Evolutionary conservation across 495 filamentous ascomycete genomes (phyloP).

Genomic region (Aspergillus taichungensis): DNA sequence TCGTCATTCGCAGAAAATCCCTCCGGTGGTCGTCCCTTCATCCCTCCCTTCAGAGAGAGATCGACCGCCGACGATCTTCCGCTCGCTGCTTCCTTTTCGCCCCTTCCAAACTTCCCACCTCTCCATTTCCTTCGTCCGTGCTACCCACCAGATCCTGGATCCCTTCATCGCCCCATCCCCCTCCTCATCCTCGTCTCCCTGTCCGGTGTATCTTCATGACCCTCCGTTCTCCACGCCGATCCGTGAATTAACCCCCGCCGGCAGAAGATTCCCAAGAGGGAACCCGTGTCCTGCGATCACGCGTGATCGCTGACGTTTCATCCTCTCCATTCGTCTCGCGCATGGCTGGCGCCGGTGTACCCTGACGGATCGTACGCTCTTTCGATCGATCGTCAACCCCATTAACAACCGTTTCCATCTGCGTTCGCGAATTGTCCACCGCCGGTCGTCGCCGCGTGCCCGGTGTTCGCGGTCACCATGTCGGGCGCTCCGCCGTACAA

Average conservation of each 20-base stretch:
- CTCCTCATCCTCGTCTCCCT: background rate
- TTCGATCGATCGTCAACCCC: slow-evolving; percentile 1
- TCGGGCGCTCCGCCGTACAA: slow-evolving; percentile 41
- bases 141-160: background rate
- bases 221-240: too few species aligned
- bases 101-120: background rate
- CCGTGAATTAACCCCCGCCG: too few species aligned
- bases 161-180: slow-evolving; percentile 3
- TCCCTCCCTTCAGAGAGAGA: too few species aligned
- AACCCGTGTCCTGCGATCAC: background rate
- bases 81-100: too few species aligned
- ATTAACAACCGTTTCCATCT: slow-evolving; percentile 1
- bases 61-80: too few species aligned
- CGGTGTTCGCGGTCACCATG: slow-evolving; percentile 37
- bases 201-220: too few species aligned
- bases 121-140: slow-evolving; percentile 3
- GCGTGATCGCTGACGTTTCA: slow-evolving; percentile 14
- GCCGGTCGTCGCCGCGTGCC: slow-evolving; percentile 16
- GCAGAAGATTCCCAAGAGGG: too few species aligned
- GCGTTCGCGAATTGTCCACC: background rate
- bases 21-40: too few species aligned
- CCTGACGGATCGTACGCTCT: slow-evolving; percentile 5
- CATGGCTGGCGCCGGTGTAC: slow-evolving; percentile 11
- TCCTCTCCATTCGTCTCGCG: slow-evolving; percentile 6
- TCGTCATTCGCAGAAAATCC: too few species aligned